These are phyloP conservation scores for Rauvolfia tetraphylla DNA, from an alignment of 257 asterid species.

Conservation along the genomic window DNA sequence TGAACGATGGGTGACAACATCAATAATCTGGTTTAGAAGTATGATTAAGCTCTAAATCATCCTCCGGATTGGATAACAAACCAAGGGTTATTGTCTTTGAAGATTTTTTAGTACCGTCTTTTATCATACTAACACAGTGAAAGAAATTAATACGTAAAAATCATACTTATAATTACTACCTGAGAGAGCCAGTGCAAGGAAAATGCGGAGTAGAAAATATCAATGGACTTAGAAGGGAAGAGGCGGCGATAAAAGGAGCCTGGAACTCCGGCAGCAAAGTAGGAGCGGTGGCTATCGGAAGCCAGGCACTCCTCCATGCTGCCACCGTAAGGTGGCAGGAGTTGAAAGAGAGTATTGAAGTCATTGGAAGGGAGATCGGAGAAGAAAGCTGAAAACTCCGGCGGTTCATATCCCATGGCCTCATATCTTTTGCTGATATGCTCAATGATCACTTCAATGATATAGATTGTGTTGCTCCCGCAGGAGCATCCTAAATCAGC, in stretches of 20 bases:
- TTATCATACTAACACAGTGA: no score
- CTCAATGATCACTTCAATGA: constrained; percentile 66
- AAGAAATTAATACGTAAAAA: no score
- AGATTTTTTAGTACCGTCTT: no score
- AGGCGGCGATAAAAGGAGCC: constrained; percentile 89
- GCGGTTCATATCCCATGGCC: constrained; percentile 36
- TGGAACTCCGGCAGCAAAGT: constrained; percentile 94
- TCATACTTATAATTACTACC: constrained; percentile 29
- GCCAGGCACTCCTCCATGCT: constrained; percentile 93
- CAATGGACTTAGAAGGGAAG: constrained; percentile 68
- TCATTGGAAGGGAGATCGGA: constrained; percentile 92
- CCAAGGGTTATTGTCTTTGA: not conserved
- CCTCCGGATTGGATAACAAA: constrained; percentile 17
- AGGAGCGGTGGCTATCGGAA: constrained; percentile 64
- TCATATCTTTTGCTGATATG: constrained; percentile 68
- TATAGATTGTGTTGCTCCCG: constrained; percentile 80
- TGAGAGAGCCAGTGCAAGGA: constrained; percentile 99
- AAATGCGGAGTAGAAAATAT: constrained; percentile 82
- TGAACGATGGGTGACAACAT: not conserved
- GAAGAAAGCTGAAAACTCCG: constrained; percentile 83
- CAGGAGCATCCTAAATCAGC: constrained; percentile 93
- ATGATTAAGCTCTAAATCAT: constrained; percentile 17
- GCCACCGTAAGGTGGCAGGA: constrained; percentile 66
- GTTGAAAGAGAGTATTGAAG: constrained; percentile 83
- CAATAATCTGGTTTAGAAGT: not conserved